phyloP scores from a whole-genome alignment of 768 basidiomycete species.

The Lepiota brunneoincarnata region DNA sequence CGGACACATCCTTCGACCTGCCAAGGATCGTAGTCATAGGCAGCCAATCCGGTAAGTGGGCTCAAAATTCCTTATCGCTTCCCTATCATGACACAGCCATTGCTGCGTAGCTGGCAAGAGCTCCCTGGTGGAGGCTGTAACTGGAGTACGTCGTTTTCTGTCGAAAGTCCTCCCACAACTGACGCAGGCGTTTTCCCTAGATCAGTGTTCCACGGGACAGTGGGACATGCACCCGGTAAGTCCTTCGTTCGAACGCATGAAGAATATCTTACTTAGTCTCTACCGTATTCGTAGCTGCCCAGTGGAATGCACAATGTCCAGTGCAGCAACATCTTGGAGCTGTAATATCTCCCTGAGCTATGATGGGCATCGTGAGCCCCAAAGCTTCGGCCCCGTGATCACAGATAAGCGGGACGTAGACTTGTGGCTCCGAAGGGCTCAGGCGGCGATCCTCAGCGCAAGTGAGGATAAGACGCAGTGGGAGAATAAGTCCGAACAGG shows the following conservation, averaged over 20 bases:
- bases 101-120: slow-evolving; percentile 50
- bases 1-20: slow-evolving; percentile 33
- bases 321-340: slow-evolving; percentile 33
- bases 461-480: slow-evolving; percentile 4
- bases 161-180: not conserved
- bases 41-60: slow-evolving; percentile 46
- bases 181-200: slow-evolving; percentile 24
- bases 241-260: not conserved
- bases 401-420: slow-evolving; percentile 45
- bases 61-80: not conserved
- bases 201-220: slow-evolving; percentile 61
- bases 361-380: not conserved
- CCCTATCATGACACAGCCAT: not conserved
- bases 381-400: slow-evolving; percentile 41
- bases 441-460: slow-evolving; percentile 49
- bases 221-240: slow-evolving; percentile 56
- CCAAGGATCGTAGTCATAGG: slow-evolving; percentile 58
- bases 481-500: slow-evolving; percentile 7
- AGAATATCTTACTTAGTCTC: not conserved
- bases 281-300: slow-evolving; percentile 37
- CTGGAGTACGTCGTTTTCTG: slow-evolving; percentile 36
- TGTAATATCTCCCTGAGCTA: slow-evolving; percentile 39
- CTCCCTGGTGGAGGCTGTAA: slow-evolving; percentile 56
- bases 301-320: slow-evolving; percentile 50
- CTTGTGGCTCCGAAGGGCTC: slow-evolving; percentile 53